phyloP scores from a whole-genome alignment of 2,329 filamentous ascomycete genomes.

The Ophiostoma perfectum region DNA sequence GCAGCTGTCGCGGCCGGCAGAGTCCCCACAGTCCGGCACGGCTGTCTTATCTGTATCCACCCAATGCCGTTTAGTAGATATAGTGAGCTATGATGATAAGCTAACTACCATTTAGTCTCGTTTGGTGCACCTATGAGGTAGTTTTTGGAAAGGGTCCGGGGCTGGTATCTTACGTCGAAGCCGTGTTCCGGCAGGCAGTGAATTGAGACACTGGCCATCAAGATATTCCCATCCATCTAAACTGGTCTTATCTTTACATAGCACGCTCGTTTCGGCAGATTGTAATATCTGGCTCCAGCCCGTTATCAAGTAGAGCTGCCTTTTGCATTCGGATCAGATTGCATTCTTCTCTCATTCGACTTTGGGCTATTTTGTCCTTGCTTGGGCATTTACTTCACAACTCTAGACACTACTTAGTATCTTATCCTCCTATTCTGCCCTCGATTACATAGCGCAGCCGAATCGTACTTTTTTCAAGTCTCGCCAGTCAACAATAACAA shows the following conservation, averaged over 20 bases:
- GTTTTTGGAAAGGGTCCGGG: background rate
- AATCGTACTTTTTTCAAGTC: no score
- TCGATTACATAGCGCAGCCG: no score
- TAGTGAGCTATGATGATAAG: background rate
- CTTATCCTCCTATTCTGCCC: background rate
- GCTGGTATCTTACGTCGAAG: background rate
- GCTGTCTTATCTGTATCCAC: background rate
- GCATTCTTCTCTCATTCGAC: background rate
- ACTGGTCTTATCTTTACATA: background rate
- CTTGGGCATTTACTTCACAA: background rate
- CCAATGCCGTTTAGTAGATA: background rate
- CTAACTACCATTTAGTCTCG: background rate
- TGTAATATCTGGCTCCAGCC: background rate
- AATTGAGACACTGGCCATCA: background rate
- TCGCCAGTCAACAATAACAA: background rate
- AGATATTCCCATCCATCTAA: background rate
- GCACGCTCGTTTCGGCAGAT: background rate
- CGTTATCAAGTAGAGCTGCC: background rate
- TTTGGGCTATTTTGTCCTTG: background rate
- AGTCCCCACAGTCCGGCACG: background rate
- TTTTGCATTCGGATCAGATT: background rate
- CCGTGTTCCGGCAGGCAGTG: background rate
- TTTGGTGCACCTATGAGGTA: background rate
- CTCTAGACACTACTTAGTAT: background rate
- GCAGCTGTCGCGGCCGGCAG: background rate